phyloP scores from a whole-genome alignment of 805 yeast species.

The Candida quercuum region DNA sequence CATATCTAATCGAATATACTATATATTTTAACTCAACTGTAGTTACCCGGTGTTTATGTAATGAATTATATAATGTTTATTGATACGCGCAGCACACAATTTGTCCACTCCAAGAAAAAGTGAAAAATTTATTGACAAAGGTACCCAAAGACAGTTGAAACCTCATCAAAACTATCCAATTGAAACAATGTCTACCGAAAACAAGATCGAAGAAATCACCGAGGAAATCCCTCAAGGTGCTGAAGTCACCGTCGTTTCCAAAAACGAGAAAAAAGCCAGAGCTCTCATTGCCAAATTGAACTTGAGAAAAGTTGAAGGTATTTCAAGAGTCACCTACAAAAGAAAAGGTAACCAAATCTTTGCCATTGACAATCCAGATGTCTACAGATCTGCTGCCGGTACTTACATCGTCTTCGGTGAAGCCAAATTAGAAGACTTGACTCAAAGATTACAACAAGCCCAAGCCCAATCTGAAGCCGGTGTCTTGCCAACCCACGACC shows the following conservation, averaged over 20 bases:
- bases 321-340: slow-evolving; percentile 92
- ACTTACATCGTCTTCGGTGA: slow-evolving; percentile 97
- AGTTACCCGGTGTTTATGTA: not conserved
- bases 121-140: slow-evolving; percentile 11
- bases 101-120: slow-evolving; percentile 3
- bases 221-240: slow-evolving; percentile 75
- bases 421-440: slow-evolving; percentile 92
- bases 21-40: too few species aligned
- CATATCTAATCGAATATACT: too few species aligned
- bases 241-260: slow-evolving; percentile 73
- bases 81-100: not conserved
- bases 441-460: slow-evolving; percentile 81
- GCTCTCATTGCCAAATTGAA: slow-evolving; percentile 81
- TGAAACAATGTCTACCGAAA: slow-evolving; percentile 25
- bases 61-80: not conserved
- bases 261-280: slow-evolving; percentile 95
- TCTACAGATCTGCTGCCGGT: slow-evolving; percentile 88
- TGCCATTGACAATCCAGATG: slow-evolving; percentile 93
- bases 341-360: slow-evolving; percentile 86
- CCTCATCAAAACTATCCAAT: not conserved
- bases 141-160: too few species aligned
- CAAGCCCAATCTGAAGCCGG: slow-evolving; percentile 42
- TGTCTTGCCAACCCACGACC: slow-evolving; percentile 50
- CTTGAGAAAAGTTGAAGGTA: slow-evolving; percentile 86
- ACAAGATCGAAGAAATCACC: slow-evolving; percentile 29